Evolutionary conservation across 129 eudicot species (phyloP).

Genomic region (Apium graveolens): DNA sequence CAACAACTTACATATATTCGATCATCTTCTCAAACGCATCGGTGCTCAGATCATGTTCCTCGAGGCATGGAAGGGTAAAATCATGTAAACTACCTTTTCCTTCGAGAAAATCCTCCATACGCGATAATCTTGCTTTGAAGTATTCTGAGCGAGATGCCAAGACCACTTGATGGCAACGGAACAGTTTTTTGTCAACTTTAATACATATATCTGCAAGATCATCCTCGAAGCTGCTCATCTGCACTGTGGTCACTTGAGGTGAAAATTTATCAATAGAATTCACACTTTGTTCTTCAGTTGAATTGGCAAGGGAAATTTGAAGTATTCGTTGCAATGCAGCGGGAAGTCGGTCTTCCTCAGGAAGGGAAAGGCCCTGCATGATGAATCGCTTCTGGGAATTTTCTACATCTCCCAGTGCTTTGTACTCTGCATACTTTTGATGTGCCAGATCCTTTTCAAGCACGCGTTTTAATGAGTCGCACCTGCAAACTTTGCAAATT

Average conservation of each 20-base stretch:
- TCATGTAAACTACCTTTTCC: slow-evolving; percentile 40
- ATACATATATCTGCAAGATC: slow-evolving; percentile 93
- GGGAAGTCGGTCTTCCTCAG: slow-evolving; percentile 84
- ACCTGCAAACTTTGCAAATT: slow-evolving; percentile 85
- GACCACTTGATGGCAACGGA: slow-evolving; percentile 88
- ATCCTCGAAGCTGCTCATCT: slow-evolving; percentile 35
- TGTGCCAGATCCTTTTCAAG: slow-evolving; percentile 69
- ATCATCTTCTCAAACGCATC: slow-evolving; percentile 90
- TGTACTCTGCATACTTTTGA: slow-evolving; percentile 79
- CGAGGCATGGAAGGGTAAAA: slow-evolving; percentile 58
- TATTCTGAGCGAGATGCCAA: slow-evolving; percentile 95
- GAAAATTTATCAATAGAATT: slow-evolving; percentile 26
- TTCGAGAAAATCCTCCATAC: slow-evolving; percentile 75
- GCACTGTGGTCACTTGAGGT: slow-evolving; percentile 33
- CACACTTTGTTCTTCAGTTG: slow-evolving; percentile 27
- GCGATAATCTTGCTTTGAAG: slow-evolving; percentile 78
- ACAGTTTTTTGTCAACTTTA: slow-evolving; percentile 57
- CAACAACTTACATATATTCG: slow-evolving; percentile 78
- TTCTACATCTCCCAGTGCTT: slow-evolving; percentile 73
- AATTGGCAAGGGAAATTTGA: slow-evolving; percentile 59
- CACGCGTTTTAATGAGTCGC: slow-evolving; percentile 60
- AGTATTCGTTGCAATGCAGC: slow-evolving; percentile 62
- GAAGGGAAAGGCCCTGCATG: slow-evolving; percentile 78
- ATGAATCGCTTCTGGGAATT: slow-evolving; percentile 83
- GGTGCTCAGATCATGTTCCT: slow-evolving; percentile 74